Evolutionary conservation across 2,329 filamentous ascomycete genomes (phyloP).

Genomic region (Penicillium frequentans): DNA sequence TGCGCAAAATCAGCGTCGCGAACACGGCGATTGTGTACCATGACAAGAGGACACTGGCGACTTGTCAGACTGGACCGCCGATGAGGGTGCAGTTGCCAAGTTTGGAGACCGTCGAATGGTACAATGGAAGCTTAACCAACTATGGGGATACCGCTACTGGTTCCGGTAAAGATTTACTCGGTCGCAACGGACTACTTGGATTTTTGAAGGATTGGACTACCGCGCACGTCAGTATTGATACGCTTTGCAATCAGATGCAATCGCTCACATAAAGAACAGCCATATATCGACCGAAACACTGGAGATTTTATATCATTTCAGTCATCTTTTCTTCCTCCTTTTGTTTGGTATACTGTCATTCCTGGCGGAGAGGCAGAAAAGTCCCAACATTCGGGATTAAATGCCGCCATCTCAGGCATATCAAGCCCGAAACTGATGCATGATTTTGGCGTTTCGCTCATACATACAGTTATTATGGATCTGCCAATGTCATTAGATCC

Average conservation of each 20-base stretch:
- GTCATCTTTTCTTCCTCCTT: constrained; percentile 64
- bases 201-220: not conserved
- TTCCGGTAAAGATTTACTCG: not conserved
- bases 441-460: constrained; percentile 67
- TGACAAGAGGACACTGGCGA: constrained; percentile 67
- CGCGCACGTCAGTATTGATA: not conserved
- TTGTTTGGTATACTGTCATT: constrained; percentile 65
- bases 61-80: constrained; percentile 70
- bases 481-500: constrained; percentile 67
- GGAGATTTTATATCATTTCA: constrained; percentile 69
- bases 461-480: constrained; percentile 67
- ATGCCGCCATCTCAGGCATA: constrained; percentile 59
- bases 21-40: constrained; percentile 69
- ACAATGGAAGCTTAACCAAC: constrained; percentile 56
- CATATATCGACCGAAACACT: constrained; percentile 64
- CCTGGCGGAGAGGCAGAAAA: not conserved
- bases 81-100: constrained; percentile 64
- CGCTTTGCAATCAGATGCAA: not conserved
- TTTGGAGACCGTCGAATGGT: constrained; percentile 71
- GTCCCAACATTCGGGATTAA: constrained; percentile 2
- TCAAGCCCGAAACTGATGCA: constrained; percentile 71
- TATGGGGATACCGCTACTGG: not conserved
- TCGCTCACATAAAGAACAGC: constrained; percentile 47
- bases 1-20: constrained; percentile 69
- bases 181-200: not conserved